Base-by-base conservation (phyloP, 106 monocot species). In the Platanthera guangdongensis region DNA sequence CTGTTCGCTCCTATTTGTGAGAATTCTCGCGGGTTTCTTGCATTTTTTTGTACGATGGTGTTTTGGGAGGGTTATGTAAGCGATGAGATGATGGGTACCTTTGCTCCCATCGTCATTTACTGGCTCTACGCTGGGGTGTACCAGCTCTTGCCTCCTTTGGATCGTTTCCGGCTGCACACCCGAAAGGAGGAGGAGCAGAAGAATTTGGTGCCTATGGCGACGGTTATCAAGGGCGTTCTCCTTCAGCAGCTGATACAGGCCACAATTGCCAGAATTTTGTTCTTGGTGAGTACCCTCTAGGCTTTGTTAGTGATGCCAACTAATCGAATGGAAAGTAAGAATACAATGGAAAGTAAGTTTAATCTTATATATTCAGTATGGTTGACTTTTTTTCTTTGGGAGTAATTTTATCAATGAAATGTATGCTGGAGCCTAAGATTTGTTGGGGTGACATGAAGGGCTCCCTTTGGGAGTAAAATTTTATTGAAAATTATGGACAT, bases 81-180 rank as follows among this genome's bases (percentile, higher is more conserved):
- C 70, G 95, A 92, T 51, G 95, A 92, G 69, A 19, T 82, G 21
- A 83, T 90, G 84, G 92, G 90, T n/a, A 92, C 90, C 5, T 92
- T 95, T 39, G 86, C 83, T 15, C 95, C 95, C 25, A 83, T 95
- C 52, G 83, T 83, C 15, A 72, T 95, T 1, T 95, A 92, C 79
- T 95, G 92, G 95, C 19, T 92, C 68, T 95, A 95, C 70, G 82
- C 89, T 13, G 92, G 95, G n/a, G 21, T 86, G 51, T 95, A 95
- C 76, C 81, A 86, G 76, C 84, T 92, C 45, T 53, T 92, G 72
- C 86, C 84, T 11, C 83, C 78, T 4, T 51, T 89, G 83, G 88
- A 92, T 67, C 74, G 74, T 12, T 92, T 80, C 79, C 65, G 95
- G 59, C 14, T 95, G 81, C 92, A 92, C 75, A 86, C 95, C 1